phyloP scores from a whole-genome alignment of 345 rosid species.

The Turnera subulata region DNA sequence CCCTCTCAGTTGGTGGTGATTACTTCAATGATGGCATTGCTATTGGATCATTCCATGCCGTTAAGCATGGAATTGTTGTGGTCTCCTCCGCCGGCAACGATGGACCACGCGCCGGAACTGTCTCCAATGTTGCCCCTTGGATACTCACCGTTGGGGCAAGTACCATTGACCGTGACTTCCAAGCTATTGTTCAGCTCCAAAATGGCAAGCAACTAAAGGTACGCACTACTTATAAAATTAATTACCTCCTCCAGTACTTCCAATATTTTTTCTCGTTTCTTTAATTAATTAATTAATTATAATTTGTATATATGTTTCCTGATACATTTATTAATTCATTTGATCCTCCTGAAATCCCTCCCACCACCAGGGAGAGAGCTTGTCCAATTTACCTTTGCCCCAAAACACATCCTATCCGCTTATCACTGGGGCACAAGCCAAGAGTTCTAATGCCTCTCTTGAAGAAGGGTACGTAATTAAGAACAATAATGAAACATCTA shows the following conservation, averaged over 20 bases:
- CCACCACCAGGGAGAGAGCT: slow-evolving; percentile 3
- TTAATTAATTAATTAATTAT: too few relatives aligned
- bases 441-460: neutral
- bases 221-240: too few relatives aligned
- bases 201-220: neutral
- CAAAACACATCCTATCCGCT: neutral
- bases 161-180: slow-evolving; percentile 3
- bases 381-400: neutral
- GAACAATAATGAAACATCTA: neutral
- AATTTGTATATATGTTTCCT: too few relatives aligned
- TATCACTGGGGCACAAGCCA: slow-evolving; percentile 1
- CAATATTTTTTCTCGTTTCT: too few relatives aligned
- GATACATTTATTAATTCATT: too few relatives aligned
- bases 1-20: slow-evolving; percentile 34
- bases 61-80: slow-evolving; percentile 2
- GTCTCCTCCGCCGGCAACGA: slow-evolving; percentile 10
- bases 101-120: neutral
- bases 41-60: slow-evolving; percentile 11
- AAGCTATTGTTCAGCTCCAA: neutral
- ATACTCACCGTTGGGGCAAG: slow-evolving; percentile 16
- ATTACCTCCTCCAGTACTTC: too few relatives aligned
- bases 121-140: slow-evolving; percentile 14
- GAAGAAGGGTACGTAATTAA: slow-evolving; percentile 1
- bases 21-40: neutral
- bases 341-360: too few relatives aligned